Evolutionary conservation across 1,139 yeast species (phyloP).

Genomic region (Kodamaea alishanica): DNA sequence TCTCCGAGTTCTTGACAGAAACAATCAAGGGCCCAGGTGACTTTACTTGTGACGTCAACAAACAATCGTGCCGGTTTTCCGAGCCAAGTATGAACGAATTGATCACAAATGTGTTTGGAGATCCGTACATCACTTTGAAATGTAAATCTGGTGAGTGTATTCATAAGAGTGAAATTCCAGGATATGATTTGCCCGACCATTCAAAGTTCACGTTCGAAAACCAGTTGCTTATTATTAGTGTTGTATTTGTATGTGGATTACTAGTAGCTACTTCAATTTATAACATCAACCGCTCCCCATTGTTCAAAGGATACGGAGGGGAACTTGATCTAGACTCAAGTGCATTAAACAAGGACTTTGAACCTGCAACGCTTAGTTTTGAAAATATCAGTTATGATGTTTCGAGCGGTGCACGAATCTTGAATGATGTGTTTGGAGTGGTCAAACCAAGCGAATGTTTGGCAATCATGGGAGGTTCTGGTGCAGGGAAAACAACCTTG

Average conservation of each 20-base stretch:
- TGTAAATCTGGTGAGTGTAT: constrained; percentile 89
- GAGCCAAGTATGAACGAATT: constrained; percentile 97
- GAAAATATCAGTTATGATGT: constrained; percentile 66
- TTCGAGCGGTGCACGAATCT: constrained; percentile 45
- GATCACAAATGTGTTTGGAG: constrained; percentile 88
- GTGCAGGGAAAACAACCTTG: constrained; percentile 95
- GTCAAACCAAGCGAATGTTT: constrained; percentile 85
- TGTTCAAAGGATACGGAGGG: constrained; percentile 40
- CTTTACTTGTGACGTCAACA: constrained; percentile 68
- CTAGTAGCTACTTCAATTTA: constrained; percentile 43
- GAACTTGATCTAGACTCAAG: constrained; percentile 36
- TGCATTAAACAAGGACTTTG: constrained; percentile 51
- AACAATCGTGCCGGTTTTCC: constrained; percentile 67
- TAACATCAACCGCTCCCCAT: constrained; percentile 60
- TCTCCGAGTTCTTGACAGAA: constrained; percentile 85
- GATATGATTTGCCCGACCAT: constrained; percentile 68
- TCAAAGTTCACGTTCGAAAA: constrained; percentile 48
- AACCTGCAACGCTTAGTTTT: constrained; percentile 77
- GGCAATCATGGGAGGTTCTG: constrained; percentile 98
- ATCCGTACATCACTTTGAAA: constrained; percentile 73
- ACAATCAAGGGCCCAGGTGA: constrained; percentile 93
- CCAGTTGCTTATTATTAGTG: constrained; percentile 48
- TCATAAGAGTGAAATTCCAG: constrained; percentile 90
- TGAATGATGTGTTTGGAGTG: constrained; percentile 64
- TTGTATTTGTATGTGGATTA: constrained; percentile 39